Evolutionary conservation across 2,329 filamentous ascomycete species (phyloP), one percentile per base, ranked within the genome.

Genomic region (Aspergillus texensis): DNA sequence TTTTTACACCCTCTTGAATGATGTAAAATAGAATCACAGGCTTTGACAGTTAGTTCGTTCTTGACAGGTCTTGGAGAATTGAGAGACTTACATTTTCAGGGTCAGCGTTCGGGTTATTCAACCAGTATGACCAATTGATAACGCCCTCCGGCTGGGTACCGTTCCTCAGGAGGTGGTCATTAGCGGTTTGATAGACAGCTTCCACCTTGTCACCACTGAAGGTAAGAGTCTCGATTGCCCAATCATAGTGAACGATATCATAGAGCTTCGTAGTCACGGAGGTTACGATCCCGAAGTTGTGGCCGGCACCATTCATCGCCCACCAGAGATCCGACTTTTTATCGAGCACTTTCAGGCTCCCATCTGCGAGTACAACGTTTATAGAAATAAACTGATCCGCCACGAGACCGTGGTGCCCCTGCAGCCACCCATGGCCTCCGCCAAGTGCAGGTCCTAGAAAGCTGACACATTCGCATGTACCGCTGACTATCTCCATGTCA

Each of bases 261-360:
- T 83, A 84, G 57, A 86, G 79, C 69, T 83, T 82, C 21, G 76
- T 75, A 0, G 78, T 81, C 11, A 82, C 73, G 1, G 79, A 79
- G 1, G 82, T 85, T 19, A 87, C 82, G 59, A 88, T 81, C 46
- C 85, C 86, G 62, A 88, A 87, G 72, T 87, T 88, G 63, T 86
- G 83, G 1, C 85, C 86, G 2, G 85, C 86, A 5, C 86, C 86
- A 56, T 79, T 78, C 67, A 88, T 78, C 1, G 78, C 86, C 85
- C 85, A 88, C 71, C 79, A 88, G 10, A 88, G 78, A 41, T 88
- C 85, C 0, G 81, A 80, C 9, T 75, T 73, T 12, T 45, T 74
- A 70, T 60, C 80, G 1, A 84, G 73, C 0, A 76, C 80, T 8
- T 72, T 63, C 54, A 79, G 57, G 11, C 71, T 77, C 16, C 85